phyloP scores from a whole-genome alignment of 1,139 yeast species.

The Candida frijolesensis region DNA sequence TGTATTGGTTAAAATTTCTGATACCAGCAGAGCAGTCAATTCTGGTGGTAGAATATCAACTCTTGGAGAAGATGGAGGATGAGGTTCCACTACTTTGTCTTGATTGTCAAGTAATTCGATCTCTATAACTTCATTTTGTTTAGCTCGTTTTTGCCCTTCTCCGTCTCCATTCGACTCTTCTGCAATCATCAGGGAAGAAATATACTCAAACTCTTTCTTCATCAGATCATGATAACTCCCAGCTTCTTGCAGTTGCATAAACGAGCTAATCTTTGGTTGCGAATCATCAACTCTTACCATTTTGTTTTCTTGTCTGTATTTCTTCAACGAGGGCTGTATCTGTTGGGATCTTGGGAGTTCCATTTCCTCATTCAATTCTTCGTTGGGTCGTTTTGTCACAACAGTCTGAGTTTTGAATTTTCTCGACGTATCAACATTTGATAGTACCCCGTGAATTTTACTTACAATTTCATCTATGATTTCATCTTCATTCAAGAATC shows the following conservation, averaged over 20 bases:
- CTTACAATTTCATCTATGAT: conserved; percentile 64
- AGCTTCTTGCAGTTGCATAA: conserved; percentile 11
- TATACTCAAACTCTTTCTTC: conserved; percentile 9
- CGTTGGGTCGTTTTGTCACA: conserved; percentile 24
- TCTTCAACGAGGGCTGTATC: conserved; percentile 23
- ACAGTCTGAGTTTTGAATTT: conserved; percentile 68
- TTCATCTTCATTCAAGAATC: conserved; percentile 85
- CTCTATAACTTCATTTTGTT: conserved; percentile 6
- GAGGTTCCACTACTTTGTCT: neutral
- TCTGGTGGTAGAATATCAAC: conserved; percentile 10
- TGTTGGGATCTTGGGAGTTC: conserved; percentile 15
- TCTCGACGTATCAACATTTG: conserved; percentile 68
- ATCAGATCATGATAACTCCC: conserved; percentile 9
- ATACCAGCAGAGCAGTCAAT: conserved; percentile 3
- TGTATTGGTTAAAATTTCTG: conserved; percentile 1
- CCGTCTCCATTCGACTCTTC: conserved; percentile 7
- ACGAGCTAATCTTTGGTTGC: conserved; percentile 23
- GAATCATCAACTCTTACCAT: conserved; percentile 73
- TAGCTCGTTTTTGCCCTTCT: conserved; percentile 1
- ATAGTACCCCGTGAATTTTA: conserved; percentile 51
- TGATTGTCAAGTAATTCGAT: conserved; percentile 4
- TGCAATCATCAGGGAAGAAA: conserved; percentile 3
- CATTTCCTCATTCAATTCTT: conserved; percentile 11
- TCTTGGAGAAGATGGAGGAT: conserved; percentile 5
- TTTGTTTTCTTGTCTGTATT: conserved; percentile 58